Conservation (phyloP, 495 filamentous ascomycete genomes). For the Melanomma pulvis-pyrius region DNA sequence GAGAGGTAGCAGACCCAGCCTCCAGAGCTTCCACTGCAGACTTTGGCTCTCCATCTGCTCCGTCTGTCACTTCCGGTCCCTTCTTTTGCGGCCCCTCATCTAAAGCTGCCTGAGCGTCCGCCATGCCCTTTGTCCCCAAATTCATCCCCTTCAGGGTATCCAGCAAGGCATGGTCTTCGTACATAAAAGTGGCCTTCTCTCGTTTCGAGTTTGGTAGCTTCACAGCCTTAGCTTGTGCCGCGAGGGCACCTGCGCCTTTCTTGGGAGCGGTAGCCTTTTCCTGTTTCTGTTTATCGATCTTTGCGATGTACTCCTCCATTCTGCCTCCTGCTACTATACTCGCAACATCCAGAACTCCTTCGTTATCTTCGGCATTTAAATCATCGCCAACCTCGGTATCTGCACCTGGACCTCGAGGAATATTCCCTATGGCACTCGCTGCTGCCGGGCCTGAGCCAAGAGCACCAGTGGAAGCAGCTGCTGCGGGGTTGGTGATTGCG, state of each 20-base stretch:
- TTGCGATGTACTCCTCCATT: conserved; percentile 86
- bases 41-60: conserved; percentile 35
- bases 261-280: conserved; percentile 67
- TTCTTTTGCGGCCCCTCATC: conserved; percentile 49
- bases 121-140: conserved; percentile 47
- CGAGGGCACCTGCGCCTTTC: conserved; percentile 50
- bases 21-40: conserved; percentile 35
- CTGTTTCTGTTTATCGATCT: conserved; percentile 89
- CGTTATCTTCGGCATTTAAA: conserved; percentile 59
- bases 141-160: conserved; percentile 61
- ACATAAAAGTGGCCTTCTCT: conserved; percentile 75
- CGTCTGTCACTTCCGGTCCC: conserved; percentile 38
- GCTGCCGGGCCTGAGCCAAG: conserved; percentile 46
- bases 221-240: conserved; percentile 53
- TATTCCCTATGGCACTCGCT: conserved; percentile 44
- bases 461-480: conserved; percentile 58
- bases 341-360: conserved; percentile 91
- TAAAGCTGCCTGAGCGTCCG: conserved; percentile 44
- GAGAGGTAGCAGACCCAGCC: conserved; percentile 41
- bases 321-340: conserved; percentile 90
- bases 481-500: conserved; percentile 62
- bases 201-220: conserved; percentile 82
- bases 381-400: conserved; percentile 57
- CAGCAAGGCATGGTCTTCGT: conserved; percentile 71
- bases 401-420: conserved; percentile 56